These are phyloP conservation scores for Hippophae gyantsensis DNA, from an alignment of 306 rosid genomes.

Conservation along the genomic window DNA sequence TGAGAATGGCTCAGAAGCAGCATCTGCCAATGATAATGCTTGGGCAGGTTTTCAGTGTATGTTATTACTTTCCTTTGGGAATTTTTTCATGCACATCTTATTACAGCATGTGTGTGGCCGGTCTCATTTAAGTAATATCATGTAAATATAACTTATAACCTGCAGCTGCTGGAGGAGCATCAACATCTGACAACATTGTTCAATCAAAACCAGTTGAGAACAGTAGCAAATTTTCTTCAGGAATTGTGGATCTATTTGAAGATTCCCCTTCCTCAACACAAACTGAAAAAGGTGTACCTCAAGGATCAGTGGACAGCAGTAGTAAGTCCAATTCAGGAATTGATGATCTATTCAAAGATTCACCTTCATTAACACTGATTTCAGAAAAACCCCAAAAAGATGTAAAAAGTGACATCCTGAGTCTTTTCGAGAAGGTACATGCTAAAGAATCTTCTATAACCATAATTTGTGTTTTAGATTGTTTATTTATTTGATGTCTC, in stretches of 20 bases:
- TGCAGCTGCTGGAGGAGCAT: constrained; percentile 72
- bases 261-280: constrained; percentile 45
- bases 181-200: constrained; percentile 48
- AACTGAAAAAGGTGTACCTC: constrained; percentile 7
- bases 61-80: constrained; percentile 17
- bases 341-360: no score
- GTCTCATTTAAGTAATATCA: constrained; percentile 10
- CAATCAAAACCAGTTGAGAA: constrained; percentile 46
- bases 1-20: constrained; percentile 53
- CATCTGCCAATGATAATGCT: constrained; percentile 53
- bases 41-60: constrained; percentile 99
- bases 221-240: constrained; percentile 38
- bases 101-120: constrained; percentile 11
- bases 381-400: constrained; percentile 66
- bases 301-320: no score
- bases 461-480: constrained; percentile 3
- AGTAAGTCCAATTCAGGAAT: no score
- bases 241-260: constrained; percentile 75
- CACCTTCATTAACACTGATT: background rate
- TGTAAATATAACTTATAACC: constrained; percentile 24
- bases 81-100: constrained; percentile 5
- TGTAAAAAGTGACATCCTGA: constrained; percentile 85
- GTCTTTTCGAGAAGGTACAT: constrained; percentile 94
- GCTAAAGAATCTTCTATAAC: constrained; percentile 5
- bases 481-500: background rate